These are phyloP conservation scores for Sporobolomyces roseus DNA, from an alignment of 768 basidiomycete genomes.

Conservation along the genomic window DNA sequence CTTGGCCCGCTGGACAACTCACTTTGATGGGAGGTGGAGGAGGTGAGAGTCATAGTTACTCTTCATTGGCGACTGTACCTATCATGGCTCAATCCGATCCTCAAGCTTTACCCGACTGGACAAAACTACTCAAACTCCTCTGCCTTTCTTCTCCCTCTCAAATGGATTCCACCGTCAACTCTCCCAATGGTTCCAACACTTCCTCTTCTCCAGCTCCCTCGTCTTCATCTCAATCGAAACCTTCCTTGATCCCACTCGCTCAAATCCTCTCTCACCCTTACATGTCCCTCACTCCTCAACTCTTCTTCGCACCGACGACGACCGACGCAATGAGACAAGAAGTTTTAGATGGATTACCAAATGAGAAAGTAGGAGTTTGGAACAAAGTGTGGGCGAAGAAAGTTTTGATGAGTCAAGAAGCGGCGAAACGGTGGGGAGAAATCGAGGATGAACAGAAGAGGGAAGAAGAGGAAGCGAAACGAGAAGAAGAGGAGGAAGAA, in stretches of 20 bases:
- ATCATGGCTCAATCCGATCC: conserved; percentile 15
- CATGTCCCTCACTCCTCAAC: conserved; percentile 7
- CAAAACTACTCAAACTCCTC: too few species aligned
- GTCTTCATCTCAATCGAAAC: background rate
- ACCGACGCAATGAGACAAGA: conserved; percentile 1
- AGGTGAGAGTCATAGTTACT: background rate
- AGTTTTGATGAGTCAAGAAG: background rate
- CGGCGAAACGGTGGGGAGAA: background rate
- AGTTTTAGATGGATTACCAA: conserved; percentile 1
- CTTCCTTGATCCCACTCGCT: conserved; percentile 18
- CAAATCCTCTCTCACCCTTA: conserved; percentile 17
- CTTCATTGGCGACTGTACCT: conserved; percentile 1
- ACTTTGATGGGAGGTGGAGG: background rate
- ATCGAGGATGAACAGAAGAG: too few species aligned
- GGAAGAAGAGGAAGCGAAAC: too few species aligned
- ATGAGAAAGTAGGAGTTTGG: conserved; percentile 7
- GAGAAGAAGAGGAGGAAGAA: background rate
- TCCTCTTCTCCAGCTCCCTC: background rate
- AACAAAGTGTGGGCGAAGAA: conserved; percentile 14
- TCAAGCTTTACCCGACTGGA: conserved; percentile 22
- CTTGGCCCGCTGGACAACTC: too few species aligned
- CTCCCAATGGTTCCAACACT: background rate
- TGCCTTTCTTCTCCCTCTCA: too few species aligned
- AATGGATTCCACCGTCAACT: background rate
- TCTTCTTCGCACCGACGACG: conserved; percentile 4